A percentile compares a stretch with the other conserved stretches of the same genome.
Evolutionary conservation across 2,329 filamentous ascomycete genomes (phyloP).

Genomic region (Pseudofabraea citricarpa): DNA sequence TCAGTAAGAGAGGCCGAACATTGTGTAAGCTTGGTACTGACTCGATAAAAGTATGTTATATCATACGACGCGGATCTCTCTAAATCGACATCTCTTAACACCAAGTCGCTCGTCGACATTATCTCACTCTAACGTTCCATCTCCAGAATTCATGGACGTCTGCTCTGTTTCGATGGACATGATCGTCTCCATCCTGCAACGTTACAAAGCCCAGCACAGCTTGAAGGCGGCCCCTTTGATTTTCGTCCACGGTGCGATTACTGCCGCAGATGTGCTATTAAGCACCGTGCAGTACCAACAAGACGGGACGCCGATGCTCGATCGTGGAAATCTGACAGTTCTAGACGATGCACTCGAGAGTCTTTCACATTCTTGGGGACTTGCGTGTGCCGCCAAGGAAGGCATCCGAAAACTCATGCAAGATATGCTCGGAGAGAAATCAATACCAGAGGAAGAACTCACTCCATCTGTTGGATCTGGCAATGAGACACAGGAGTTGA

Average conservation of each 20-base stretch:
- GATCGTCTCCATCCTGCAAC: conserved; percentile 7
- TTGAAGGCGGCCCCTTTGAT: conserved; percentile 4
- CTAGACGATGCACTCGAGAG: background rate
- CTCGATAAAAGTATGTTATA: conserved; percentile 4
- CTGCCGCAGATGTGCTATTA: conserved; percentile 6
- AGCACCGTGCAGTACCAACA: background rate
- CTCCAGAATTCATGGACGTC: too few species aligned
- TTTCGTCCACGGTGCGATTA: conserved; percentile 10
- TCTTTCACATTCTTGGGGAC: background rate
- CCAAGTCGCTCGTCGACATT: background rate
- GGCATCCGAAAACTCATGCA: background rate
- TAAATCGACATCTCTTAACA: background rate
- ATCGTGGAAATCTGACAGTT: background rate
- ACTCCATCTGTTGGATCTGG: too few species aligned
- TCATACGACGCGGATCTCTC: conserved; percentile 1
- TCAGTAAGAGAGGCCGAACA: too few species aligned
- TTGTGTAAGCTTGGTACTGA: too few species aligned
- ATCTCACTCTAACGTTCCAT: too few species aligned
- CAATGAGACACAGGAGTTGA: too few species aligned
- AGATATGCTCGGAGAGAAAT: too few species aligned
- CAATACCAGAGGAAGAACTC: too few species aligned
- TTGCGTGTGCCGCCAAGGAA: background rate
- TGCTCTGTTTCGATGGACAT: conserved; percentile 6
- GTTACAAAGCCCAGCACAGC: conserved; percentile 8
- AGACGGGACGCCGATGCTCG: background rate